Percentiles rank a stretch among this genome's conserved stretches.
Evolutionary conservation across 2,329 filamentous ascomycete genomes (phyloP).

Genomic region (Clonostachys byssicola): DNA sequence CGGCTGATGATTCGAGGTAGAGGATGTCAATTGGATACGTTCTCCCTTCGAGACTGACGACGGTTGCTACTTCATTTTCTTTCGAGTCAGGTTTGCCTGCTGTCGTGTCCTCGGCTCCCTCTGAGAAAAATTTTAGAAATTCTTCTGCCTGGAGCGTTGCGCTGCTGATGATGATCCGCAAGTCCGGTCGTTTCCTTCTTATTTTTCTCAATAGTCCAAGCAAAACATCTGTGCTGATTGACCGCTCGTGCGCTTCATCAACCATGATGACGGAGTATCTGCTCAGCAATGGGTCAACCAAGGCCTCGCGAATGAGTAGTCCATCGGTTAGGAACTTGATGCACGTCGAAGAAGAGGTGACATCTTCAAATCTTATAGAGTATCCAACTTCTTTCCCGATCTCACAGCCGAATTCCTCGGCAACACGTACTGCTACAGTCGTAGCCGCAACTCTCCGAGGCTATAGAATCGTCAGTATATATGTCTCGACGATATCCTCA

Average conservation of each 20-base stretch:
- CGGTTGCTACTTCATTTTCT: constrained; percentile 29
- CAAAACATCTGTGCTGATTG: constrained; percentile 86
- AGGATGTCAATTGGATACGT: constrained; percentile 86
- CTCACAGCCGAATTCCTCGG: constrained; percentile 82
- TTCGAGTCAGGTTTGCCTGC: constrained; percentile 10
- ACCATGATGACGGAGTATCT: constrained; percentile 97
- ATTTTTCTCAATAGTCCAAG: constrained; percentile 92
- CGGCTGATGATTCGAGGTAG: constrained; percentile 71
- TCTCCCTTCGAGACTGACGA: constrained; percentile 82
- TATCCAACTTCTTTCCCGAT: constrained; percentile 90
- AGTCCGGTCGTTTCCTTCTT: constrained; percentile 68
- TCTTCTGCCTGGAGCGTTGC: constrained; percentile 88
- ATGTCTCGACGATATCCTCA: constrained; percentile 4
- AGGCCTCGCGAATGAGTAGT: constrained; percentile 81
- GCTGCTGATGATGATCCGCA: constrained; percentile 88
- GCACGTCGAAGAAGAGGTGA: constrained; percentile 76
- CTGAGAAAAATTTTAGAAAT: constrained; percentile 74
- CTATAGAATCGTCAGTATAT: constrained; percentile 35
- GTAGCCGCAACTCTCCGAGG: constrained; percentile 87
- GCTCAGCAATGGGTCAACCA: constrained; percentile 87
- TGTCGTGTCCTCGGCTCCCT: constrained; percentile 28
- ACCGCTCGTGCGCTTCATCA: constrained; percentile 93
- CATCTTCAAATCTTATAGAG: constrained; percentile 88
- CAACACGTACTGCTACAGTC: constrained; percentile 82
- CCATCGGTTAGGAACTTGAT: constrained; percentile 98